Evolutionary conservation across 345 rosid species (phyloP), one percentile per base, ranked within the genome.

Genomic region (Eucalyptus shirleyi): DNA sequence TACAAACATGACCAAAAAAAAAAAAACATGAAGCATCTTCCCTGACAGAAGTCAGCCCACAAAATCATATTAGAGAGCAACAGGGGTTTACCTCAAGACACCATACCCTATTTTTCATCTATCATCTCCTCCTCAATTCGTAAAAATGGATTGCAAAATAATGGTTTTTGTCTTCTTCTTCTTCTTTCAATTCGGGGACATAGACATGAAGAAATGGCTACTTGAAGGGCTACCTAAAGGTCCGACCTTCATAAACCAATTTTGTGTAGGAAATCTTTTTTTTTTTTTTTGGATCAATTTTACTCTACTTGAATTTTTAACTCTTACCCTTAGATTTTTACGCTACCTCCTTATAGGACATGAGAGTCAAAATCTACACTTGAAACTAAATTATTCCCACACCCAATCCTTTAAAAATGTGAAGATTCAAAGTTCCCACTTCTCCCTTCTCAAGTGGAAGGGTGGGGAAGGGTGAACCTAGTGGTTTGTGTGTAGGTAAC

Each of bases 291-390:
- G 4, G 5, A 11, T 53, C 26, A 53, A 1, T 53, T 53, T 53
- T 53, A 19, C 5, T 53, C 11, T 53, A 53, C 10, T 21, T 53
- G 10, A 53, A 19, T 2, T 53, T 19, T 53, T 53, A 19, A 53
- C 4, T 53, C 59, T 53, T 10, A 1, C 4, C 9, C 2, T 19
- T 1, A 53, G 0, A 18, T 9, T 53, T 53, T 53, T 4, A 3
- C 2, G 9, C 59, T 19, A 8, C 5, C 2, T 19, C 9, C 2
- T 53, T 53, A 21, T 2, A 21, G 0, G 10, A 0, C 26, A 21
- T 21, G 26, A 53, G 59, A 8, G 2, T 53, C 11, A 53, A 53
- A 21, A 53, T 2, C 24, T 2, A 21, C 2, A 53, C 26, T 53
- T 19, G 2, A 53, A 53, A 53, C 5, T 4, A 53, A 53, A 53